Conservation (phyloP, 108 stramenopile species). For the Fragilariopsis cylindrus region DNA sequence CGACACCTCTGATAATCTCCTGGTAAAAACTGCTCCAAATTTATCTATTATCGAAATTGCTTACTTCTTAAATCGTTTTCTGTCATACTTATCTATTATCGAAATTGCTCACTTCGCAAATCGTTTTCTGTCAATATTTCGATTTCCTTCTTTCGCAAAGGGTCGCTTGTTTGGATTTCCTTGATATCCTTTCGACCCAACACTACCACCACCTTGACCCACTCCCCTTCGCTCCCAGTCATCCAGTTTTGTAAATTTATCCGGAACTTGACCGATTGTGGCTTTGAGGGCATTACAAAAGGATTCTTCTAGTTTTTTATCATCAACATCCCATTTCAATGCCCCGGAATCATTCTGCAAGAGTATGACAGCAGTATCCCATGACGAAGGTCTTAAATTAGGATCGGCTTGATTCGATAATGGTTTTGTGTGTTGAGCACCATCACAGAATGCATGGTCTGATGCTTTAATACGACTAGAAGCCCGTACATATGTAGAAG, state of each 20-base stretch:
- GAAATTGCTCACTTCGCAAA: too few species aligned
- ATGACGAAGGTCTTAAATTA: slow-evolving; percentile 25
- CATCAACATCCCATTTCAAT: slow-evolving; percentile 27
- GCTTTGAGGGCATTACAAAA: slow-evolving; percentile 16
- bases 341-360: slow-evolving; percentile 29
- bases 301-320: slow-evolving; percentile 8
- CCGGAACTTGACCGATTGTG: neutral
- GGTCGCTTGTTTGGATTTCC: neutral
- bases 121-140: neutral
- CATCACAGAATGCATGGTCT: slow-evolving; percentile 72
- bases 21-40: too few species aligned
- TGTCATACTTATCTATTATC: too few species aligned
- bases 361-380: slow-evolving; percentile 37
- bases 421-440: slow-evolving; percentile 56
- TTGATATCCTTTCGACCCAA: neutral
- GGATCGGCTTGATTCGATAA: neutral
- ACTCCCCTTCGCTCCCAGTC: slow-evolving; percentile 35
- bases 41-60: too few species aligned
- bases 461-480: slow-evolving; percentile 52
- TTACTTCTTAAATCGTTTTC: too few species aligned
- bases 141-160: neutral
- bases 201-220: slow-evolving; percentile 14
- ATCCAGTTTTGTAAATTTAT: slow-evolving; percentile 7
- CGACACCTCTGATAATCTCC: too few species aligned
- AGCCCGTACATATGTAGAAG: slow-evolving; percentile 42